Percentiles rank a stretch among this genome's conserved stretches.
Conservation (phyloP, 495 filamentous ascomycete genomes). For the Penicillium ucsense region DNA sequence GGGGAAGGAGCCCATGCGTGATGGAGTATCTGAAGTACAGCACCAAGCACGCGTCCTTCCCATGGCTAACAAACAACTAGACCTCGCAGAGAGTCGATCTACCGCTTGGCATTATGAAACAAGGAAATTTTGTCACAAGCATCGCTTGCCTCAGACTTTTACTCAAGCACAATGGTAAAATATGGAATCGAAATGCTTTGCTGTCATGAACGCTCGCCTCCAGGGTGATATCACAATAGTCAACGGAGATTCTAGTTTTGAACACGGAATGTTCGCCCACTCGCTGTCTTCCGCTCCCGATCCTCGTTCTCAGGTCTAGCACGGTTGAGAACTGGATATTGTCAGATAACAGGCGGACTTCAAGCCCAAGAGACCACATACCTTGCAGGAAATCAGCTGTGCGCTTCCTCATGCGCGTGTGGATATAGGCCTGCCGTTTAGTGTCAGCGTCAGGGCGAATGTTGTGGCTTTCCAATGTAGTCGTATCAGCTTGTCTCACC, state of each 20-base stretch:
- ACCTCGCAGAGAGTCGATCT: too few species aligned
- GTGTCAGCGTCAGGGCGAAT: constrained; percentile 2
- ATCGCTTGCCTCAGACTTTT: not conserved
- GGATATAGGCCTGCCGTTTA: constrained; percentile 71
- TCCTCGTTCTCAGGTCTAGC: constrained; percentile 91
- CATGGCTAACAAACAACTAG: too few species aligned
- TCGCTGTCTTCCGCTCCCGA: constrained; percentile 96
- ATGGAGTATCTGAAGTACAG: not conserved
- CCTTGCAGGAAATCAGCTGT: constrained; percentile 98
- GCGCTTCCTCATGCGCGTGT: constrained; percentile 91
- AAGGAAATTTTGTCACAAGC: not conserved
- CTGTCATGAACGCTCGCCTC: constrained; percentile 15
- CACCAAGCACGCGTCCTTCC: not conserved
- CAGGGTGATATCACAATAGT: constrained; percentile 13
- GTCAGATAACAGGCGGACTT: constrained; percentile 16
- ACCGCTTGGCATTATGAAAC: not conserved
- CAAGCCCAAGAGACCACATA: constrained; percentile 23
- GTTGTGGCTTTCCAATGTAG: not conserved
- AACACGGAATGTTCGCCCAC: constrained; percentile 85
- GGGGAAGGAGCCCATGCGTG: too few species aligned
- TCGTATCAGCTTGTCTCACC: constrained; percentile 27
- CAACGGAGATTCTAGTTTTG: constrained; percentile 34
- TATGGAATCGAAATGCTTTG: constrained; percentile 9
- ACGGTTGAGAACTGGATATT: constrained; percentile 64
- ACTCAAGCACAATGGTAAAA: not conserved